Evolutionary conservation across 768 basidiomycete species (phyloP), one percentile per base, ranked within the genome.

Genomic region (Xerocomus brunneocitrinus): DNA sequence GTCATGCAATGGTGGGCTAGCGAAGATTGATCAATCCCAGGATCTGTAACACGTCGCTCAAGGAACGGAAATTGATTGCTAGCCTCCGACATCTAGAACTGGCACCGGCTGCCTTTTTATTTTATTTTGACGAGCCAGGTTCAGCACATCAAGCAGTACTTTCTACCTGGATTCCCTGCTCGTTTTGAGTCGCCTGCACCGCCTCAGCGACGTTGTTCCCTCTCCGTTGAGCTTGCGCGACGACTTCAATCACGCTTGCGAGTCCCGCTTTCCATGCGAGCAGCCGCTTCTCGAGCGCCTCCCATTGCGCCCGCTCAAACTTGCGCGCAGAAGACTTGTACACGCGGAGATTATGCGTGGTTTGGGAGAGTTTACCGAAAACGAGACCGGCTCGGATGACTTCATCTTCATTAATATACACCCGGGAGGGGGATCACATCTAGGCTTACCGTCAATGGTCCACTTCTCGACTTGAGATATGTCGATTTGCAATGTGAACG

Each of bases 321-420:
- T 80, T 77, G 52, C 89, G 85, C 1, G 89, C 80, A 0, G 83
- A 84, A 0, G 91, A 85, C 32, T 84, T 84, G 47, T 79, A 82
- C 54, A 94, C 79, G 57, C 82, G 83, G 36, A 94, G 71, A 45
- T 81, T 82, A 62, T 89, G 85, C 8, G 82, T 77, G 1, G 84
- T 82, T 66, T 95, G 92, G 2, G 89, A 89, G 46, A 95, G 84
- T 67, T 90, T 92, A 35, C 87, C 92, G 47, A 83, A 81, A 31
- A 93, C 67, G 42, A 94, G 79, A 27, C 87, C 84, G 2, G 83
- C 79, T 50, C 91, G 88, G 60, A 94, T 91, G 52, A 87, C 91
- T 92, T 59, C 32, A 51, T 24, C 5, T 30, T 36, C 16, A 8
- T 57, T 35, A 56, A 41, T 42, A 25, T 5, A 6, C 6, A 27